Evolutionary conservation across 345 rosid genomes (phyloP).

Genomic region (Eutrema heterophyllum): DNA sequence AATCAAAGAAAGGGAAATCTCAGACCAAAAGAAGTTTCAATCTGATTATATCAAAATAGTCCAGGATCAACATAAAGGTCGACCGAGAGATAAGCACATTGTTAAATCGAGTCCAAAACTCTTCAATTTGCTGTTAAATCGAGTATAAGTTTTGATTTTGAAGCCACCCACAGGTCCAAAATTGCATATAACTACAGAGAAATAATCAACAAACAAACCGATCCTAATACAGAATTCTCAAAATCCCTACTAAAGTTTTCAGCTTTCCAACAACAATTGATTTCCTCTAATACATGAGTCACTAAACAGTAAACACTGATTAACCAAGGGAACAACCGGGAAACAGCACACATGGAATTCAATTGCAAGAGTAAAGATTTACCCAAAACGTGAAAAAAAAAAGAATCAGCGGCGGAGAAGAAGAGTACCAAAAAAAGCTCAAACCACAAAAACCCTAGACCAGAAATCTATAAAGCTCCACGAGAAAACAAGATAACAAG

Average conservation of each 20-base stretch:
- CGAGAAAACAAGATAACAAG: not conserved
- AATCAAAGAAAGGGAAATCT: not conserved
- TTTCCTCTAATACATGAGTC: not conserved
- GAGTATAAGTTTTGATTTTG: not conserved
- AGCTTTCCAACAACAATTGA: not conserved
- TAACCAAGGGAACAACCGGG: not conserved
- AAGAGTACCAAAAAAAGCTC: not conserved
- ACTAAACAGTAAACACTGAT: not conserved
- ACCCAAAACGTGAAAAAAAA: not conserved
- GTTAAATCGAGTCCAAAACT: not conserved
- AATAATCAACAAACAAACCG: not conserved
- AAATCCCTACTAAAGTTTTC: not conserved
- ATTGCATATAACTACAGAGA: not conserved
- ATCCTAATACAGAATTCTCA: not conserved
- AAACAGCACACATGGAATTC: not conserved
- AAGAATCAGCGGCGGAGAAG: not conserved
- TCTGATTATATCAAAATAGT: not conserved
- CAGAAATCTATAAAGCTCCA: not conserved
- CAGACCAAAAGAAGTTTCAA: not conserved
- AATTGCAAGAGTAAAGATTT: not conserved
- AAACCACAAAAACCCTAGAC: not conserved
- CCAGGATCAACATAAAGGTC: not conserved
- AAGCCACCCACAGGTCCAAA: conserved; percentile 2
- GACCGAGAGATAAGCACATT: not conserved
- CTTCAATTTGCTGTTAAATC: not conserved